These are phyloP conservation scores for Pilasporangium apinafurcum DNA, from an alignment of 352 stramenopile species.

Conservation along the genomic window DNA sequence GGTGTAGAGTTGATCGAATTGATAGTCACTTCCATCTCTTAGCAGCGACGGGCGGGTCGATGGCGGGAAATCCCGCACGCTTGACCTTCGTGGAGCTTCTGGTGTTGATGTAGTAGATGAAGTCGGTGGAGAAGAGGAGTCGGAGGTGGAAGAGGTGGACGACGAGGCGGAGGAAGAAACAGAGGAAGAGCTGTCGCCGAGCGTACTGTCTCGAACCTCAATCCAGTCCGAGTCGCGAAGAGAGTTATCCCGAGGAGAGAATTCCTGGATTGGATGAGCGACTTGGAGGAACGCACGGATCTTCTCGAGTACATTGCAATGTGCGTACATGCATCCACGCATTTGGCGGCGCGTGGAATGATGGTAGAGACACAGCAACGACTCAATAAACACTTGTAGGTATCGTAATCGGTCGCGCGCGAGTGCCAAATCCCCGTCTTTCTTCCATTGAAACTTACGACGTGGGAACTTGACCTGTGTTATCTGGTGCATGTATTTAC, in stretches of 20 bases:
- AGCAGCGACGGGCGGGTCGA: constrained; percentile 13
- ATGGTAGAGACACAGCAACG: constrained; percentile 44
- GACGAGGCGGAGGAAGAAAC: too few species aligned
- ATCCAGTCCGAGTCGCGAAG: background rate
- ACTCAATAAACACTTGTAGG: constrained; percentile 50
- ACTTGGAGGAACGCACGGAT: constrained; percentile 51
- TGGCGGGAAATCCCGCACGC: constrained; percentile 12
- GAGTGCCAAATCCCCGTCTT: constrained; percentile 20
- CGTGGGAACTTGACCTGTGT: constrained; percentile 46
- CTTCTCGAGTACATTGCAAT: constrained; percentile 31
- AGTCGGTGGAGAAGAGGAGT: too few species aligned
- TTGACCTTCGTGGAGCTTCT: background rate
- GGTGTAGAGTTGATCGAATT: constrained; percentile 45
- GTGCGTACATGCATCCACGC: constrained; percentile 47
- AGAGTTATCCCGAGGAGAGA: background rate
- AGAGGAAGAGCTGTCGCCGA: too few species aligned
- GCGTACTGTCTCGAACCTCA: background rate
- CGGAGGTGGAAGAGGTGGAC: background rate
- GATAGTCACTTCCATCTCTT: constrained; percentile 2
- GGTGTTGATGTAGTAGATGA: too few species aligned
- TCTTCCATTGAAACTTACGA: constrained; percentile 18
- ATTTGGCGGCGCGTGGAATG: constrained; percentile 33
- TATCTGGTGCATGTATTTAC: constrained; percentile 30
- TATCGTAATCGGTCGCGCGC: constrained; percentile 20
- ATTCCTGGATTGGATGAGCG: constrained; percentile 8